These are phyloP conservation scores for Bjerkandera adusta DNA, from an alignment of 1,284 basidiomycete genomes.

Conservation along the genomic window DNA sequence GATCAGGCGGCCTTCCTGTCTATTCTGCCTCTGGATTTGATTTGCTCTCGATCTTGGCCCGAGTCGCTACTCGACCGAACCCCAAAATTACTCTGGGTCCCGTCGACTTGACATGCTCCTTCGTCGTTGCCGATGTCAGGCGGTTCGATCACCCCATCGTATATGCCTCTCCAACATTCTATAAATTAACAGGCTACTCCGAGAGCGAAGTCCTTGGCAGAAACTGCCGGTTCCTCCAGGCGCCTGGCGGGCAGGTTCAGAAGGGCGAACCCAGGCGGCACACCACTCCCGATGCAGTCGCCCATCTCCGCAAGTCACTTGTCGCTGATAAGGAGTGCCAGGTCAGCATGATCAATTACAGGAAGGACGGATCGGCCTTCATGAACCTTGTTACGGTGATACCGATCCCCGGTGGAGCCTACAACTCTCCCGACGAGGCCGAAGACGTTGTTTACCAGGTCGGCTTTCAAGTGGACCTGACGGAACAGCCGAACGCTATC, in stretches of 20 bases:
- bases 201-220: slow-evolving; percentile 81
- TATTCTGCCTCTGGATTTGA: slow-evolving; percentile 94
- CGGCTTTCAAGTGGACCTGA: slow-evolving; percentile 91
- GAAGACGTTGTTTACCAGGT: slow-evolving; percentile 80
- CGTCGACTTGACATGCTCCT: slow-evolving; percentile 88
- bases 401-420: slow-evolving; percentile 69
- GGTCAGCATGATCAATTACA: slow-evolving; percentile 85
- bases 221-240: slow-evolving; percentile 87
- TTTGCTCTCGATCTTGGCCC: slow-evolving; percentile 77
- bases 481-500: slow-evolving; percentile 84
- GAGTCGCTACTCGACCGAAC: slow-evolving; percentile 73
- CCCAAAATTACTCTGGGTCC: slow-evolving; percentile 84
- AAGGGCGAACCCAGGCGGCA: slow-evolving; percentile 67
- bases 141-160: slow-evolving; percentile 84
- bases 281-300: slow-evolving; percentile 70
- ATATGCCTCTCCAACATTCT: slow-evolving; percentile 83
- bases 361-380: slow-evolving; percentile 84
- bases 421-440: slow-evolving; percentile 43
- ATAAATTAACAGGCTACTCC: slow-evolving; percentile 79
- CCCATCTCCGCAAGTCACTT: slow-evolving; percentile 65
- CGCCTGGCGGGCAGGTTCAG: slow-evolving; percentile 65
- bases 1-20: slow-evolving; percentile 41
- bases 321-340: slow-evolving; percentile 84
- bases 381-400: slow-evolving; percentile 86
- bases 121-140: slow-evolving; percentile 84